These are phyloP conservation scores for Nicotiana otophora DNA, from an alignment of 257 asterid species.

Conservation along the genomic window DNA sequence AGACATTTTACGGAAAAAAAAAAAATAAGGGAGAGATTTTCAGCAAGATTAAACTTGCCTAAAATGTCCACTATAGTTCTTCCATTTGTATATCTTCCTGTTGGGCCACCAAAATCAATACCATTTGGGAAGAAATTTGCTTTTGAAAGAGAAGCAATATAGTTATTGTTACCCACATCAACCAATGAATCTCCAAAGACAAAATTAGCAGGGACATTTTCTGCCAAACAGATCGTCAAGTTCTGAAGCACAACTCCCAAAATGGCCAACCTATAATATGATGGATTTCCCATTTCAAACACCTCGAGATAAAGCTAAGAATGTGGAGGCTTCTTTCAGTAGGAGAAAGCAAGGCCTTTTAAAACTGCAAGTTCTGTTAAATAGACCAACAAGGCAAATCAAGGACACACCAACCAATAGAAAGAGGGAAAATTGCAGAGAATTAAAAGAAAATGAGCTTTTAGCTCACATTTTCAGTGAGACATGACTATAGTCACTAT, in stretches of 20 bases:
- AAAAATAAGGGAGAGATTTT: not conserved
- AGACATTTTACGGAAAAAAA: not conserved
- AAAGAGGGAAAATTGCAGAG: no score
- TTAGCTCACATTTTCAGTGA: not conserved
- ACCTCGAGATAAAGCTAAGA: not conserved
- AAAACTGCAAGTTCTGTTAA: not conserved
- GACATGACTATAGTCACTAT: not conserved
- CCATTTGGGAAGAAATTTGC: slow-evolving; percentile 74
- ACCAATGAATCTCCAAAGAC: slow-evolving; percentile 84
- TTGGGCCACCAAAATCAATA: slow-evolving; percentile 66
- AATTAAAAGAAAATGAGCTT: not conserved
- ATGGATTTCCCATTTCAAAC: not conserved
- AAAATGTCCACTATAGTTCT: slow-evolving; percentile 68
- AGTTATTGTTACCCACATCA: slow-evolving; percentile 75
- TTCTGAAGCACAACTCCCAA: not conserved
- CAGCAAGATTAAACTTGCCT: slow-evolving; percentile 35
- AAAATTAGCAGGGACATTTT: slow-evolving; percentile 36
- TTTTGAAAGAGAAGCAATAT: slow-evolving; percentile 55
- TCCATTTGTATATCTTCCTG: slow-evolving; percentile 73
- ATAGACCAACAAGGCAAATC: no score
- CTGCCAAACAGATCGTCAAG: not conserved
- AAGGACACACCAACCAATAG: no score
- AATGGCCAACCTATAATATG: not conserved
- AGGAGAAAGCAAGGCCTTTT: not conserved
- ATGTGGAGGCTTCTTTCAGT: not conserved